These are phyloP conservation scores for Sclerotinia spermophila DNA, from an alignment of 2,329 filamentous ascomycete species.

Conservation along the genomic window DNA sequence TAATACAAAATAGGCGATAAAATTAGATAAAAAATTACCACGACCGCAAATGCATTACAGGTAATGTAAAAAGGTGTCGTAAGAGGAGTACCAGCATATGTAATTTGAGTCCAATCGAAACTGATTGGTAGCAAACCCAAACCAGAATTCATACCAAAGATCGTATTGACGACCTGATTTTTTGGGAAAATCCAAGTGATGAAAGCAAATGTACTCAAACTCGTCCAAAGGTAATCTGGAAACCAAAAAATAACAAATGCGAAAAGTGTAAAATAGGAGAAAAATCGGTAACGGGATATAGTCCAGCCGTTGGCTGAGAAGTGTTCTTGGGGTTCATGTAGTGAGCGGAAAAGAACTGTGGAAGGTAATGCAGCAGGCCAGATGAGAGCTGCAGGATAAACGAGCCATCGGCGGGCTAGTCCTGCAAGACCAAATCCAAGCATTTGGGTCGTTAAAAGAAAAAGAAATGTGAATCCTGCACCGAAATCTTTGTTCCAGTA, in stretches of 20 bases:
- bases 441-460: conserved; percentile 50
- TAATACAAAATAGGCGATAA: conserved; percentile 53
- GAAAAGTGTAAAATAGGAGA: conserved; percentile 41
- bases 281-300: conserved; percentile 46
- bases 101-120: conserved; percentile 44
- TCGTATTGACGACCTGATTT: conserved; percentile 39
- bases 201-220: conserved; percentile 48
- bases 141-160: conserved; percentile 41
- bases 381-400: conserved; percentile 49
- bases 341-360: conserved; percentile 46
- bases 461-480: conserved; percentile 49
- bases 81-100: conserved; percentile 47
- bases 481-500: conserved; percentile 48
- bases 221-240: conserved; percentile 48
- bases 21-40: not conserved
- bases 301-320: conserved; percentile 42
- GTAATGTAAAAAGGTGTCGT: conserved; percentile 42
- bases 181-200: conserved; percentile 51
- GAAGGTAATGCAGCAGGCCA: conserved; percentile 50
- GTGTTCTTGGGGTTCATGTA: conserved; percentile 39
- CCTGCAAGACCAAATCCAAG: conserved; percentile 56
- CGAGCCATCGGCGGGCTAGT: conserved; percentile 47
- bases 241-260: conserved; percentile 54
- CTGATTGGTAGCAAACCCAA: conserved; percentile 44
- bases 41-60: not conserved